A percentile compares a stretch with the other conserved stretches of the same genome.
phyloP scores from a whole-genome alignment of 192 early-diverging fungal genomes.

The Coemansia sp. region DNA sequence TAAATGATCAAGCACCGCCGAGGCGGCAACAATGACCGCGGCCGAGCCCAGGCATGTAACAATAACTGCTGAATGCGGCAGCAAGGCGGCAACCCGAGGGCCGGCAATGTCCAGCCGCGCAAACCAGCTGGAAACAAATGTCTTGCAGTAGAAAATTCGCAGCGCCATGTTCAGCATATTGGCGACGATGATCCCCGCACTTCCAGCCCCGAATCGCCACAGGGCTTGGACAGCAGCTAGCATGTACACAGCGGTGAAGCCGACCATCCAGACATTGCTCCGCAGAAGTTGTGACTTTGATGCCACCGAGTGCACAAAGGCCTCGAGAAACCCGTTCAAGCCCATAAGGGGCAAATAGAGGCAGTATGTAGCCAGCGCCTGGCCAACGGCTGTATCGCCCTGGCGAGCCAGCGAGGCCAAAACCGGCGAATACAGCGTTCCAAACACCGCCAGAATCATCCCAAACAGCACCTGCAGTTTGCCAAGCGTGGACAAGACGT shows the following conservation, averaged over 20 bases:
- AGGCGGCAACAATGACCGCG: not conserved
- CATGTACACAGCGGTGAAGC: conserved; percentile 68
- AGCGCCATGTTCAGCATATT: conserved; percentile 82
- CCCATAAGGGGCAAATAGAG: conserved; percentile 92
- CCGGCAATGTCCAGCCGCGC: not conserved
- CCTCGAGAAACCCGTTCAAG: conserved; percentile 91
- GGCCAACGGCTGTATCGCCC: conserved; percentile 53
- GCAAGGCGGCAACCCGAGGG: conserved; percentile 16
- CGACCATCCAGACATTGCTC: conserved; percentile 72
- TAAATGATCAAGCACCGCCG: not conserved
- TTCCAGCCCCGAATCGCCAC: conserved; percentile 57
- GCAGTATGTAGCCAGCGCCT: conserved; percentile 72
- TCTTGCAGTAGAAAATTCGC: conserved; percentile 69
- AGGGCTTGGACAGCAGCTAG: conserved; percentile 59
- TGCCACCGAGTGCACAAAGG: conserved; percentile 86
- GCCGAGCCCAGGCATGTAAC: conserved; percentile 17
- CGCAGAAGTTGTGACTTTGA: conserved; percentile 55
- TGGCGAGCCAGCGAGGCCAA: conserved; percentile 59
- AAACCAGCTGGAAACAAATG: conserved; percentile 64
- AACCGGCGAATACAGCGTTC: conserved; percentile 64
- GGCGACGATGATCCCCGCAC: conserved; percentile 74
- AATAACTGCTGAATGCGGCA: conserved; percentile 25
- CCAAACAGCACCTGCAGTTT: conserved; percentile 57
- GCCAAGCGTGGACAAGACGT: conserved; percentile 20
- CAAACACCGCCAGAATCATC: conserved; percentile 76